Base-by-base conservation (phyloP, 1,139 yeast species). In the Hansenula lynferdii region DNA sequence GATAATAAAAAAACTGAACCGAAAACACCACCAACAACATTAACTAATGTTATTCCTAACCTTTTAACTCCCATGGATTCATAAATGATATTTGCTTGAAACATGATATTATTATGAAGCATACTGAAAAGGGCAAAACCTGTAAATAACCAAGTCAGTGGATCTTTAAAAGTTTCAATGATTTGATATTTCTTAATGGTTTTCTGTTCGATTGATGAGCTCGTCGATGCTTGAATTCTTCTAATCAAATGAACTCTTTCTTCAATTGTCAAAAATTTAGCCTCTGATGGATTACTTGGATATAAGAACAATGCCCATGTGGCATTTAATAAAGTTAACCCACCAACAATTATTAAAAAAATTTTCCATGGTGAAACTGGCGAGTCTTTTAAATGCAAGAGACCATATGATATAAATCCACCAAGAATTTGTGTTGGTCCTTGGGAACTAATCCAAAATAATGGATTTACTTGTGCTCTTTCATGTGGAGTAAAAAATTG, bases 231-330 rank as follows among this genome's bases (percentile, higher is more conserved):
- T 41, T 67, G 63, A 47, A 67, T 68, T 10, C 48, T 50, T 38
- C 67, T 57, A 61, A 78, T 72, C n/a, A 70, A 70, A 56, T 72
- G 58, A 41, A 67, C 50, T 57, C 70, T 72, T 45, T 79, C 85
- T 29, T 66, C 63, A 12, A 65, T 69, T 11, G 59, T 60, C 35
- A 76, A 61, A 50, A 71, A 70, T 64, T 71, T 64, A 5, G 77
- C 76, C 16, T 57, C 55, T 6, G 67, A 51, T 19, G 77, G 77
- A 31, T 57, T 54, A 47, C 74, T 74, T 9, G 82, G 82, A 35
- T 75, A 54, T 50, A 68, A 69, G 28, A 71, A 47, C 25, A 56
- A 52, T 36, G 75, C 60, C 25, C 64, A 44, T 17, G 68, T 36
- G 5, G 79, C 80, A n/a, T 69, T 47, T 23, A 65, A 48, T 12